Conservation (phyloP, 1,139 yeast genomes). For the Meyerozyma guilliermondii region DNA sequence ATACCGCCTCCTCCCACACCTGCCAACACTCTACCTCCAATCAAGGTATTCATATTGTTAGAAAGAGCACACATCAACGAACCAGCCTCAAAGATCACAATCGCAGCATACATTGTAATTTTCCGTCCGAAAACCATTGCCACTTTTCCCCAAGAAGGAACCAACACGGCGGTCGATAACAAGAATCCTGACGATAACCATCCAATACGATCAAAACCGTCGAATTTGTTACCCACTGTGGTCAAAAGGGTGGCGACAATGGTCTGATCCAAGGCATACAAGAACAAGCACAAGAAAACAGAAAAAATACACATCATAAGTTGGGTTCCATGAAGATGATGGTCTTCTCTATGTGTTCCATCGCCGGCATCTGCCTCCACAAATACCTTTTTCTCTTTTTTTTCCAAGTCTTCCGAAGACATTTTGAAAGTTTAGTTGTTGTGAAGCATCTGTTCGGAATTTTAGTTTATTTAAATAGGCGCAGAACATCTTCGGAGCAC, state of each 20-base stretch:
- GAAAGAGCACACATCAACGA: conserved; percentile 36
- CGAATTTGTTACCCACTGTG: conserved; percentile 32
- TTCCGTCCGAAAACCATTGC: conserved; percentile 20
- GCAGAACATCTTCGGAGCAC: too few relatives aligned
- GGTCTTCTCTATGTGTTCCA: conserved; percentile 36
- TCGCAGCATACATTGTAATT: conserved; percentile 15
- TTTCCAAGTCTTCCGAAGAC: not conserved
- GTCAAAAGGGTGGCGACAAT: conserved; percentile 34
- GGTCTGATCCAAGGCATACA: conserved; percentile 39
- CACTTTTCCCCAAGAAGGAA: conserved; percentile 33
- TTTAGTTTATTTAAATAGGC: too few relatives aligned
- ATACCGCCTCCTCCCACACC: conserved; percentile 33
- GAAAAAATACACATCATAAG: conserved; percentile 24
- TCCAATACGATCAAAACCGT: conserved; percentile 22
- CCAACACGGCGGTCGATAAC: conserved; percentile 29
- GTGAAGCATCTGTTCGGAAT: too few relatives aligned
- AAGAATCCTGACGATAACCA: conserved; percentile 26
- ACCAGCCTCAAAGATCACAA: conserved; percentile 21
- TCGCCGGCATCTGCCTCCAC: conserved; percentile 39
- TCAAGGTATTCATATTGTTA: conserved; percentile 27
- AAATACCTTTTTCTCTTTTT: conserved; percentile 9
- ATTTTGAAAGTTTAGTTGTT: not conserved
- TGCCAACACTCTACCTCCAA: conserved; percentile 34
- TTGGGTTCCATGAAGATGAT: conserved; percentile 26
- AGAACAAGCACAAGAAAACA: conserved; percentile 26